A percentile compares a stretch with the other conserved stretches of the same genome.
Evolutionary conservation across 495 filamentous ascomycete genomes (phyloP).

Genomic region (Neurospora sp.): DNA sequence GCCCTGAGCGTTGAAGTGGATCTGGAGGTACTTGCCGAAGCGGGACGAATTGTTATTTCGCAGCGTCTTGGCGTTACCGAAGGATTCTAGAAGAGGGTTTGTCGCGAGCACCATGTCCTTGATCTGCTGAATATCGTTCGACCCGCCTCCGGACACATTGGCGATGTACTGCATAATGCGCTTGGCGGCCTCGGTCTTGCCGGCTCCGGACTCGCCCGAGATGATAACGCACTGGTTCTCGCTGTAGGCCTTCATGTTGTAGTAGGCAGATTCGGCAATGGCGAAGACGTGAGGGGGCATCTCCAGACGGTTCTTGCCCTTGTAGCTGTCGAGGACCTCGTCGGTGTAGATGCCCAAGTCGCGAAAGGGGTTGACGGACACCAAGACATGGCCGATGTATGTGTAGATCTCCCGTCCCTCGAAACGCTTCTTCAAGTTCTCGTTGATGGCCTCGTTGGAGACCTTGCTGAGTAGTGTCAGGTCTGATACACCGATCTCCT

Average conservation of each 20-base stretch:
- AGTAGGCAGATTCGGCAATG: conserved; percentile 92
- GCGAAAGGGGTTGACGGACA: conserved; percentile 97
- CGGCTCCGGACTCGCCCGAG: conserved; percentile 94
- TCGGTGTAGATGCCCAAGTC: conserved; percentile 99
- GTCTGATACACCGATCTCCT: conserved; percentile 97
- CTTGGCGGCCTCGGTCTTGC: conserved; percentile 99
- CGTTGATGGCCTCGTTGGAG: conserved; percentile 97
- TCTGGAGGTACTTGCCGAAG: conserved; percentile 96
- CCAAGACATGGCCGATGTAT: conserved; percentile 99
- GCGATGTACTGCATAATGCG: conserved; percentile 99
- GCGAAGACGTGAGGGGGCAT: conserved; percentile 95
- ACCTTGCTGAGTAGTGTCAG: conserved; percentile 96
- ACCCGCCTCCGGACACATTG: conserved; percentile 79
- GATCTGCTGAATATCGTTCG: conserved; percentile 90
- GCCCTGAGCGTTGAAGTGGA: conserved; percentile 90
- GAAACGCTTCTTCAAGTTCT: conserved; percentile 95
- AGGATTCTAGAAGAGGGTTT: conserved; percentile 93
- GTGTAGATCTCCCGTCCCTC: conserved; percentile 97
- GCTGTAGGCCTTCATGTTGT: conserved; percentile 99
- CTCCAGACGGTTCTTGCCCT: conserved; percentile 93
- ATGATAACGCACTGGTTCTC: conserved; percentile 99
- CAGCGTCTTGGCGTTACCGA: conserved; percentile 96
- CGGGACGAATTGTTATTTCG: conserved; percentile 98
- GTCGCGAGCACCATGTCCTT: conserved; percentile 99
- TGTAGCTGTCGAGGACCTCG: conserved; percentile 77